Evolutionary conservation across 1,284 basidiomycete species (phyloP).

Genomic region (Ganoderma leucocontextum): DNA sequence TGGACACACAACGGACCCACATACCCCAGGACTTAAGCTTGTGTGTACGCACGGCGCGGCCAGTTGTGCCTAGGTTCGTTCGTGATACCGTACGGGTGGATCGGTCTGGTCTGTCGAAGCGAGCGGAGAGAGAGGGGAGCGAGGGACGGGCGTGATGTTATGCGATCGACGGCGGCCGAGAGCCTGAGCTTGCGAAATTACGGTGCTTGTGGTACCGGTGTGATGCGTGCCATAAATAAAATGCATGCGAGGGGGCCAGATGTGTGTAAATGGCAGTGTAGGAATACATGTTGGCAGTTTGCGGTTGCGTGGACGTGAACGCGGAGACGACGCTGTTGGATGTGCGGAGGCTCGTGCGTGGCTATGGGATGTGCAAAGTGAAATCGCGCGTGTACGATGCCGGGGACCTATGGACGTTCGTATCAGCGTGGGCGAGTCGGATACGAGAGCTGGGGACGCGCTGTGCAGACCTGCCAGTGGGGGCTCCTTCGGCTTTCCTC

Average conservation of each 20-base stretch:
- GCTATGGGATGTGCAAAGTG: neutral
- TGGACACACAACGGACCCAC: slow-evolving; percentile 13
- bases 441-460: neutral
- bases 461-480: neutral
- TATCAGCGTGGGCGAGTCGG: neutral
- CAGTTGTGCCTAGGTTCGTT: slow-evolving; percentile 1
- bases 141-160: neutral
- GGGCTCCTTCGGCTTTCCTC: neutral
- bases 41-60: neutral
- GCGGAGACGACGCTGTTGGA: too few species aligned
- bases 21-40: neutral
- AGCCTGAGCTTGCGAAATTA: slow-evolving; percentile 4
- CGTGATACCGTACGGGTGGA: neutral
- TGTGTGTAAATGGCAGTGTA: neutral
- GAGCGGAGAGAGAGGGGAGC: neutral
- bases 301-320: neutral
- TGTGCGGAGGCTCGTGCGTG: neutral
- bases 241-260: neutral
- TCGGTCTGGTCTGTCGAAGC: neutral
- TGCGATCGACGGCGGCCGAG: neutral
- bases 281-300: neutral
- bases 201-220: neutral
- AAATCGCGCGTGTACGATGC: neutral
- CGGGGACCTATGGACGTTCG: neutral
- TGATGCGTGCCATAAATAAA: slow-evolving; percentile 5